Conservation (phyloP, 2,329 filamentous ascomycete genomes). For the Arachnomyces sp. region DNA sequence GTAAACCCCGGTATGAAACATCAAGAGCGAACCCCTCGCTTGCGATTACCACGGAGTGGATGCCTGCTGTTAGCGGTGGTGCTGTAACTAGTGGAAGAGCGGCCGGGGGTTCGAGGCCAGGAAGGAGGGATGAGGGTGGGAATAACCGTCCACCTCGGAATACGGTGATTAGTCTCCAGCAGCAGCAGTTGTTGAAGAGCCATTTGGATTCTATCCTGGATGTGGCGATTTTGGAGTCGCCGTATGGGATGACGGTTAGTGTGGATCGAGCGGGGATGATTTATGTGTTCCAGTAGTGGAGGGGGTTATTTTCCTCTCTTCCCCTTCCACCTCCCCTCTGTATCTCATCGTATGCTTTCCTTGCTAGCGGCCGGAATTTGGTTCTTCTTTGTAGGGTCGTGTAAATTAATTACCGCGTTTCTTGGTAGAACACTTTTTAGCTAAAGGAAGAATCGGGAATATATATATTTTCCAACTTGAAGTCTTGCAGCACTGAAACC, state of each 20-base stretch:
- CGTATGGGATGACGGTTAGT: slow-evolving; percentile 87
- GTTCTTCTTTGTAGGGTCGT: too few species aligned
- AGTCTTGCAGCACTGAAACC: too few species aligned
- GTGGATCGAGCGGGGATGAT: slow-evolving; percentile 83
- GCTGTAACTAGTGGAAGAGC: slow-evolving; percentile 7
- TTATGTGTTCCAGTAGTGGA: slow-evolving; percentile 63
- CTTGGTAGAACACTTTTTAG: too few species aligned
- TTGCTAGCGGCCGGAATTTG: too few species aligned
- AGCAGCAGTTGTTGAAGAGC: slow-evolving; percentile 74
- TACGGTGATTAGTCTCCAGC: slow-evolving; percentile 78
- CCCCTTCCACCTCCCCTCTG: too few species aligned
- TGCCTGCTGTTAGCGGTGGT: slow-evolving; percentile 34
- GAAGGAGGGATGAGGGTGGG: slow-evolving; percentile 2
- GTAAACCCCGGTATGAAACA: slow-evolving; percentile 61
- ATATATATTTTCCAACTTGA: too few species aligned
- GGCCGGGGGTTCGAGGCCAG: slow-evolving; percentile 8
- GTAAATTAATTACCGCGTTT: too few species aligned
- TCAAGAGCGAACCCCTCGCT: slow-evolving; percentile 56
- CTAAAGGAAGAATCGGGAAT: too few species aligned
- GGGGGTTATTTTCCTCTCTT: neutral
- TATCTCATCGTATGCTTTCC: too few species aligned
- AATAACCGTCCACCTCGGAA: slow-evolving; percentile 53
- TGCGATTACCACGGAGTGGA: slow-evolving; percentile 57
- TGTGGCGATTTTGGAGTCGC: slow-evolving; percentile 76
- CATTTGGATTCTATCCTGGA: slow-evolving; percentile 85